phyloP scores from a whole-genome alignment of 495 filamentous ascomycete genomes.

The Delitschia confertaspora region DNA sequence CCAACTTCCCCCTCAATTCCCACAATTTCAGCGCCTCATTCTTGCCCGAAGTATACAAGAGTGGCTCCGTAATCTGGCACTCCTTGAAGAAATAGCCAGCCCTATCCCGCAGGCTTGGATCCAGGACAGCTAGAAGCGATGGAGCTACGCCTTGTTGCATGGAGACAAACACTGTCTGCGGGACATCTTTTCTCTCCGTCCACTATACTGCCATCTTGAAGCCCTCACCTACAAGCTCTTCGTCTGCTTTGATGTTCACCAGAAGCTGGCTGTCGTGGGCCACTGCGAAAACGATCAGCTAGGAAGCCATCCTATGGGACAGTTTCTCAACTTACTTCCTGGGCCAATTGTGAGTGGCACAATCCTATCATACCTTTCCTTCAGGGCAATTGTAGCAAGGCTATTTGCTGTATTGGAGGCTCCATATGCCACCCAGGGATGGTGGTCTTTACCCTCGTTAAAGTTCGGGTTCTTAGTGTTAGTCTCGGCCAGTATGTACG shows the following conservation, averaged over 20 bases:
- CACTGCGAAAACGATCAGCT: not conserved
- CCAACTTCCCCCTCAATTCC: not conserved
- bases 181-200: not conserved
- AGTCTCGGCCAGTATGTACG: not conserved
- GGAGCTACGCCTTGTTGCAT: not conserved
- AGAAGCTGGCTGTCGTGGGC: not conserved
- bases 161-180: not conserved
- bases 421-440: no score
- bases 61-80: not conserved
- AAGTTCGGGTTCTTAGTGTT: slow-evolving; percentile 1
- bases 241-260: no score
- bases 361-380: no score
- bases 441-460: not conserved
- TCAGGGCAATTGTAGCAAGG: no score
- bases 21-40: not conserved
- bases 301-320: no score
- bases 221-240: no score
- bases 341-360: no score
- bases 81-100: not conserved
- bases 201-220: not conserved
- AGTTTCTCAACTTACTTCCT: not conserved
- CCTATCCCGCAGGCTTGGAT: not conserved
- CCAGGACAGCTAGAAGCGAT: not conserved
- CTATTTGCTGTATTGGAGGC: no score
- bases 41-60: not conserved